These are phyloP conservation scores for Vitis vinifera DNA, from an alignment of 164 flowering plant species.

Conservation along the genomic window ASM3070453v1 NC_081820.1:23931501-23932000, in stretches of 20 bases:
- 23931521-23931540: neutral
- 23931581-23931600: slow-evolving; percentile 92
- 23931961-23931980: slow-evolving; percentile 94
- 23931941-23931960: slow-evolving; percentile 90
- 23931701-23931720: slow-evolving; percentile 6
- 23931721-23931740: slow-evolving; percentile 2
- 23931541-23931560: slow-evolving; percentile 57
- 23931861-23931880: slow-evolving; percentile 38
- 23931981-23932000: slow-evolving; percentile 92
- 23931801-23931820: slow-evolving; percentile 99
- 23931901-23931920: slow-evolving; percentile 3
- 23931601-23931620: slow-evolving; percentile 91
- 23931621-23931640: slow-evolving; percentile 96
- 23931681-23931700: neutral
- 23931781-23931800: slow-evolving; percentile 90
- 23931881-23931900: neutral
- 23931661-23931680: slow-evolving; percentile 17
- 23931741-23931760: slow-evolving; percentile 29
- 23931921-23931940: slow-evolving; percentile 54
- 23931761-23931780: slow-evolving; percentile 92
- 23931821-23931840: slow-evolving; percentile 94
- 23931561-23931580: slow-evolving; percentile 88
- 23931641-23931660: slow-evolving; percentile 95
- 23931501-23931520: neutral
- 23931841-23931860: slow-evolving; percentile 69